These are phyloP conservation scores for Acanthochlamys bracteata DNA, from an alignment of 106 monocot species.

Conservation along the genomic window DNA sequence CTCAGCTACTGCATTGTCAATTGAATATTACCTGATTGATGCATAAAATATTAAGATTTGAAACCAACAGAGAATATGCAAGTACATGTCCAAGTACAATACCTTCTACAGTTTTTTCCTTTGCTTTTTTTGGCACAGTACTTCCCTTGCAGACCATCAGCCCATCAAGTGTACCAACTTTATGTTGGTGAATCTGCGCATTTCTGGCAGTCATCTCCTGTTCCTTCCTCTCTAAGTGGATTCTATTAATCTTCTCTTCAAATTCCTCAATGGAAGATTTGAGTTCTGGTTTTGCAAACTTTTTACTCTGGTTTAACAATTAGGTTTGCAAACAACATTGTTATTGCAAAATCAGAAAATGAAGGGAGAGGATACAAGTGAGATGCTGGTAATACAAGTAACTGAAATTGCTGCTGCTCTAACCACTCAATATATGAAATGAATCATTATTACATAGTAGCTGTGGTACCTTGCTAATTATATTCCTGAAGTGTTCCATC, in stretches of 20 bases:
- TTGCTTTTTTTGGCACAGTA: not conserved
- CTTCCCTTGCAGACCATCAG: conserved; percentile 17
- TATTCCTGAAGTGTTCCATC: conserved; percentile 66
- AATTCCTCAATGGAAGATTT: conserved; percentile 88
- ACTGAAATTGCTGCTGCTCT: not conserved
- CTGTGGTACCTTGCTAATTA: conserved; percentile 67
- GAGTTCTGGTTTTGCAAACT: conserved; percentile 79
- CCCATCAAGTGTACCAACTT: conserved; percentile 36
- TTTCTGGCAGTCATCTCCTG: conserved; percentile 67
- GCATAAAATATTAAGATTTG: not conserved
- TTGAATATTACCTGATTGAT: not conserved
- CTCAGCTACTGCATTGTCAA: too few relatives aligned
- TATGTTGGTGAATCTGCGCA: conserved; percentile 63
- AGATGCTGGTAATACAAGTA: too few relatives aligned
- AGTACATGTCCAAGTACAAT: not conserved
- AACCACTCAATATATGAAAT: not conserved
- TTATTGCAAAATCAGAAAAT: too few relatives aligned
- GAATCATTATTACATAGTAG: not conserved
- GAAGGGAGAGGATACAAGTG: too few relatives aligned
- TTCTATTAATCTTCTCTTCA: conserved; percentile 79
- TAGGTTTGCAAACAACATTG: too few relatives aligned
- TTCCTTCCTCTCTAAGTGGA: conserved; percentile 74
- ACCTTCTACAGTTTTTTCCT: conserved; percentile 49
- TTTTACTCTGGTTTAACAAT: conserved; percentile 57
- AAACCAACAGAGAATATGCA: not conserved